Conservation (phyloP, 169 alveolate species). For the Babesia caballi region DNA sequence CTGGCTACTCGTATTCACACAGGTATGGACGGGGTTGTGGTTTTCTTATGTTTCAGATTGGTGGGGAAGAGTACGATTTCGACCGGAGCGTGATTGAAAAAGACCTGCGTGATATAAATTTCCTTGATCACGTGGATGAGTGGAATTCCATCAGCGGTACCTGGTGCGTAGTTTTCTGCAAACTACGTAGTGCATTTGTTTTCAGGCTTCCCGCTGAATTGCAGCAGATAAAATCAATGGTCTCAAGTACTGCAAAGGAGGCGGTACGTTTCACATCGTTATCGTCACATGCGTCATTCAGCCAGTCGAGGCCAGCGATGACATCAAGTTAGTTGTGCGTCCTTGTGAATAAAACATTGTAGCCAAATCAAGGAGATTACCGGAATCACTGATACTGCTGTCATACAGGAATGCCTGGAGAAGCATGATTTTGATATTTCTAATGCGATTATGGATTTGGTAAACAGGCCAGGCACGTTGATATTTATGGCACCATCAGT, state of each 20-base stretch:
- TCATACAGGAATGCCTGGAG: slow-evolving; percentile 17
- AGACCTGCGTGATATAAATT: slow-evolving; percentile 42
- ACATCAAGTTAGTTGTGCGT: slow-evolving; percentile 6
- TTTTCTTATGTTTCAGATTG: slow-evolving; percentile 23
- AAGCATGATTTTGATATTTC: slow-evolving; percentile 48
- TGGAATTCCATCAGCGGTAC: slow-evolving; percentile 47
- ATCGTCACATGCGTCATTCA: background rate
- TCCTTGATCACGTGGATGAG: slow-evolving; percentile 42
- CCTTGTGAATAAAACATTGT: background rate
- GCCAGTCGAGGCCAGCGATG: slow-evolving; percentile 7
- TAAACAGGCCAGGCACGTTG: slow-evolving; percentile 35
- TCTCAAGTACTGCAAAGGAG: background rate
- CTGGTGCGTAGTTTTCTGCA: slow-evolving; percentile 12
- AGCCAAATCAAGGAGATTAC: slow-evolving; percentile 57
- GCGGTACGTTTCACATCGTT: background rate
- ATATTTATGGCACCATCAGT: background rate
- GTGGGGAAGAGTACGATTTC: slow-evolving; percentile 41
- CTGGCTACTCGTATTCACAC: slow-evolving; percentile 47
- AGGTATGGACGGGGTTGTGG: slow-evolving; percentile 7
- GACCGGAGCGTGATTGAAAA: slow-evolving; percentile 27
- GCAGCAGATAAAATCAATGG: slow-evolving; percentile 46
- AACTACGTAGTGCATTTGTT: background rate
- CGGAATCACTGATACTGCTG: slow-evolving; percentile 7
- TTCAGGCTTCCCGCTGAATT: slow-evolving; percentile 42
- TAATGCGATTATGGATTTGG: slow-evolving; percentile 40